These are phyloP conservation scores for Agrocybe praecox DNA, from an alignment of 768 basidiomycete genomes.

Conservation along the genomic window DNA sequence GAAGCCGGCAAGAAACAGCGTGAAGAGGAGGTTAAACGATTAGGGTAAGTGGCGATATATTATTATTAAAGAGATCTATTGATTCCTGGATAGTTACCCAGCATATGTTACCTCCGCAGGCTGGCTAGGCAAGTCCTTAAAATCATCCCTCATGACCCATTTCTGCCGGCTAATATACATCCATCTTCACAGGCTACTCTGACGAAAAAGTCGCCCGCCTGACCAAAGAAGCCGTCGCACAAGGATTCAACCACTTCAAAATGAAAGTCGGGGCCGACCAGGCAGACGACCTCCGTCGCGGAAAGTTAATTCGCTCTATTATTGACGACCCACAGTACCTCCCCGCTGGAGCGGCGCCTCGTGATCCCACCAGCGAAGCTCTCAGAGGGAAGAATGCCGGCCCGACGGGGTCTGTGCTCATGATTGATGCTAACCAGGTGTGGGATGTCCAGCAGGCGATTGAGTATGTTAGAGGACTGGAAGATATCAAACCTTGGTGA, in stretches of 20 bases:
- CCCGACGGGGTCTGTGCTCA: constrained; percentile 90
- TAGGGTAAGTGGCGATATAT: constrained; percentile 47
- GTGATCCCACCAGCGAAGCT: constrained; percentile 61
- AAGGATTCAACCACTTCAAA: constrained; percentile 98
- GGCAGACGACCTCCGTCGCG: constrained; percentile 83
- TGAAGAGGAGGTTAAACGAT: constrained; percentile 70
- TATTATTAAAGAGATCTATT: neutral
- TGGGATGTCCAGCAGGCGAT: constrained; percentile 95
- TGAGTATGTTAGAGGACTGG: constrained; percentile 83
- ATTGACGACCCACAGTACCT: constrained; percentile 92
- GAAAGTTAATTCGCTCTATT: constrained; percentile 88
- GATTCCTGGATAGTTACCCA: constrained; percentile 62
- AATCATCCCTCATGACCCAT: neutral
- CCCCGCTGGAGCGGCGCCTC: constrained; percentile 56
- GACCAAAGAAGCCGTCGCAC: constrained; percentile 81
- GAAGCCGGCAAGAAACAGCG: constrained; percentile 78
- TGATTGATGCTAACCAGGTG: constrained; percentile 98
- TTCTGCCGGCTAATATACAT: too few species aligned
- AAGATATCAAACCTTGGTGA: constrained; percentile 86
- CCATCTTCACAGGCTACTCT: constrained; percentile 65
- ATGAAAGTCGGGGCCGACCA: constrained; percentile 94
- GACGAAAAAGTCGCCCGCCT: constrained; percentile 90
- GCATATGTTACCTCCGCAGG: constrained; percentile 94
- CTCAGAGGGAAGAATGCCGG: constrained; percentile 91
- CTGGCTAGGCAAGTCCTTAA: constrained; percentile 67